Evolutionary conservation across 306 rosid genomes (phyloP).

Genomic region (Casuarina glauca): DNA sequence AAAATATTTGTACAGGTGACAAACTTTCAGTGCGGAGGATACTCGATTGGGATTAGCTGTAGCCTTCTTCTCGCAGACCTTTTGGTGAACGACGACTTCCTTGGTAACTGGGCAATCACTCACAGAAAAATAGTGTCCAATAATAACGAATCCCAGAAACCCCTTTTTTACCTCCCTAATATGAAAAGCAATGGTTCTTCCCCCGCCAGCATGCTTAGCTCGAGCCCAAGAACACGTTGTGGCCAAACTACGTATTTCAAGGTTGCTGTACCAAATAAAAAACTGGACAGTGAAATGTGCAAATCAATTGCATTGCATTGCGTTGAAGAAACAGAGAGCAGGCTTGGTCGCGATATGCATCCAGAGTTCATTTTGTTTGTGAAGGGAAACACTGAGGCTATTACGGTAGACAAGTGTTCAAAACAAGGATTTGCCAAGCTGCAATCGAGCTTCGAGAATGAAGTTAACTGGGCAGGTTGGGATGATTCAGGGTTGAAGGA

Average conservation of each 20-base stretch:
- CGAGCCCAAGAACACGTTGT: conserved; percentile 25
- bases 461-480: not conserved
- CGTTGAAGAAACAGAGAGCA: conserved; percentile 42
- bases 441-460: not conserved
- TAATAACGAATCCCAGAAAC: conserved; percentile 15
- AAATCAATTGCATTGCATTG: conserved; percentile 39
- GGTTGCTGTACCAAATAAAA: conserved; percentile 7
- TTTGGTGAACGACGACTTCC: conserved; percentile 40
- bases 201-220: conserved; percentile 16
- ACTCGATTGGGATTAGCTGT: conserved; percentile 25
- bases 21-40: too few relatives aligned
- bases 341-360: not conserved
- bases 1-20: conserved; percentile 19
- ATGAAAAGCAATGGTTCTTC: not conserved
- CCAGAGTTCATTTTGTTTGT: conserved; percentile 25
- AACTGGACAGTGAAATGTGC: not conserved
- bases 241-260: conserved; percentile 37
- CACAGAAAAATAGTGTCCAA: conserved; percentile 30
- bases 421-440: not conserved
- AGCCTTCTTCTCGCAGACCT: conserved; percentile 56
- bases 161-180: conserved; percentile 36
- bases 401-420: conserved; percentile 32
- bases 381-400: conserved; percentile 20
- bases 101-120: conserved; percentile 52
- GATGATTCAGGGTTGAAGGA: too few relatives aligned